Evolutionary conservation across 768 basidiomycete genomes (phyloP), one percentile per base, ranked within the genome.

Genomic region (Trichaptum fuscoviolaceum): DNA sequence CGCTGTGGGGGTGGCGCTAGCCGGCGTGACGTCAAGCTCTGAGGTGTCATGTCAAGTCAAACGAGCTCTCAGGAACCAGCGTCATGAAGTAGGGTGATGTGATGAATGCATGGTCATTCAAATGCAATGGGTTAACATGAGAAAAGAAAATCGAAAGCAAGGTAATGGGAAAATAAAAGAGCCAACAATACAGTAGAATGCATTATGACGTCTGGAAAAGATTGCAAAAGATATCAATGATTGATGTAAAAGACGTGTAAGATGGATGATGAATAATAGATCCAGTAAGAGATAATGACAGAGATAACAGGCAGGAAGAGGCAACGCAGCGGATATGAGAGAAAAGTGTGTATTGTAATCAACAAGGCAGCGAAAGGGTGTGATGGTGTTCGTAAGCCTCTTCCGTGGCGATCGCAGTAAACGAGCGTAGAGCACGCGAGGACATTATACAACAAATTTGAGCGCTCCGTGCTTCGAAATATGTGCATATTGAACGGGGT

Each of bases 371-470:
- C 42, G 42, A 20, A 52, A 52, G 20, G 42, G 20, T 52, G 20
- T 52, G 42, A 52, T 52, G 42, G 10, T 52, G 42, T 6, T 52
- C 15, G 42, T 52, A 52, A 52, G 15, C 42, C 42, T 52, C 42
- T 52, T 20, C 42, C 42, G 42, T 52, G 42, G 42, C 42, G 20
- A 52, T 52, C 42, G 42, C 42, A 52, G 42, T 52, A 52, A 52
- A 52, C 42, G 42, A 20, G 42, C 42, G 20, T 12, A 52, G 42
- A 52, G 42, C 42, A 52, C 42, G 42, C 42, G 42, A 52, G 42
- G 15, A 52, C 42, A 52, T 52, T 52, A 52, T 52, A 52, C 42
- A 52, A 52, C 42, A 52, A 52, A 52, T 52, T 52, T 52, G 42
- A 52, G 42, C 35, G 35, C 42, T 52, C 30, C 42, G 42, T 52